phyloP scores from a whole-genome alignment of 129 eudicot genomes.

The Helianthus tuberosus region DNA sequence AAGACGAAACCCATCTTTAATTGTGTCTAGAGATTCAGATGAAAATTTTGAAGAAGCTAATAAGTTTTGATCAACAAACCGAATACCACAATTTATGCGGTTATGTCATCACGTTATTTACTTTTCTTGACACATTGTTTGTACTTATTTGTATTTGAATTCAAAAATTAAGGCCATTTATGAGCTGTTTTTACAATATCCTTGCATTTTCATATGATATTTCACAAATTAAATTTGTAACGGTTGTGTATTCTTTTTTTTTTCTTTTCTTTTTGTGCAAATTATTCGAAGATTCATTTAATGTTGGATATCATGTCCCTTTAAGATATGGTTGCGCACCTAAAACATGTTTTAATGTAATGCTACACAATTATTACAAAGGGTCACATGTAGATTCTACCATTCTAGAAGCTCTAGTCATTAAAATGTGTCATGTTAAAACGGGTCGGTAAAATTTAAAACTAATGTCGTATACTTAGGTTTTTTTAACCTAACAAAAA shows the following conservation, averaged over 20 bases:
- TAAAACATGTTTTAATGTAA: background rate
- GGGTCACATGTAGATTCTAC: background rate
- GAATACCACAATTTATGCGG: constrained; percentile 20
- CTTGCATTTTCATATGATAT: constrained; percentile 37
- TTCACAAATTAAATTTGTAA: constrained; percentile 4
- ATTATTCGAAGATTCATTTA: background rate
- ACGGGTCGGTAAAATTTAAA: no score
- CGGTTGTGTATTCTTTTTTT: background rate
- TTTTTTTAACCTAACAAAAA: no score
- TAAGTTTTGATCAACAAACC: constrained; percentile 7
- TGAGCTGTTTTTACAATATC: constrained; percentile 25
- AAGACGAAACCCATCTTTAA: background rate
- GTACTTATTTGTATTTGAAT: constrained; percentile 16
- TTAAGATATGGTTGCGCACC: background rate
- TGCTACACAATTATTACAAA: background rate
- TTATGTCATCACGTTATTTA: constrained; percentile 27
- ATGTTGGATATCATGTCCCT: background rate
- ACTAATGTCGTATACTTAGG: no score
- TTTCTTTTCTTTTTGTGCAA: background rate
- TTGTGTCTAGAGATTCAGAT: background rate
- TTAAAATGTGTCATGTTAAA: no score
- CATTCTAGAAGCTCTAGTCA: no score
- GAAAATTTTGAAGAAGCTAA: constrained; percentile 18
- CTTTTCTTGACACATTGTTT: constrained; percentile 14
- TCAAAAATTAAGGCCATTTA: background rate